Evolutionary conservation across 495 filamentous ascomycete genomes (phyloP), one percentile per base, ranked within the genome.

Genomic region (Glarea lozoyensis): DNA sequence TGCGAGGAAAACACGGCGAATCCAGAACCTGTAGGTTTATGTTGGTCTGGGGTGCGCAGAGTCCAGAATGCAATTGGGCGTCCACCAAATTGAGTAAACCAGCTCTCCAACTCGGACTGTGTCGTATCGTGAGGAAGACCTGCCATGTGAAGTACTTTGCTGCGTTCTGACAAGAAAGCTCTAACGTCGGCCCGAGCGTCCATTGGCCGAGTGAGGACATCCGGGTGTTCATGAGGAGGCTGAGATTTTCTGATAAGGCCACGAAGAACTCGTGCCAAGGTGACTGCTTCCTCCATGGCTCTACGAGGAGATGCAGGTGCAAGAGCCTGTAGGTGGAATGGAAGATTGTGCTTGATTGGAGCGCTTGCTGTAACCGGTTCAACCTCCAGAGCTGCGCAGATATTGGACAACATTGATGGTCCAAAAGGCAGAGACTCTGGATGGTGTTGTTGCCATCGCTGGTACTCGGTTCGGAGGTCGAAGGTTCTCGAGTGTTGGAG

Each of bases 11-110:
- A 98, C 23, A 97, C 88, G 16, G 90, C 92, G 62, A 98, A 98
- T 18, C 92, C 92, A 32, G 89, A 89, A 15, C 92, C 92, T 6
- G 90, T 97, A 15, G 92, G 92, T 70, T 98, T 98, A 67, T 96
- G 90, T 62, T 97, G 92, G 61, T 98, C 92, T 10, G 92, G 92
- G 16, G 92, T 97, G 31, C 92, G 86, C 40, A 98, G 70, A 15
- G 92, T 98, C 90, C 90, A 98, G 65, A 98, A 98, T 16, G 90
- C 90, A 68, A 97, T 97, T n/a, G 92, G 92, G 13, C 92, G 84
- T 32, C 92, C 92, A 43, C 92, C 90, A 55, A 94, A 98, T 59
- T 98, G 92, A 18, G 92, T 98, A 62, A 96, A 98, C 92, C 92
- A 98, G 62, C 87, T 94, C 67, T 97, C 92, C 24, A 98, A 70